Evolutionary conservation across 345 rosid genomes (phyloP), one percentile per base, ranked within the genome.

Genomic region (Eutrema heterophyllum): DNA sequence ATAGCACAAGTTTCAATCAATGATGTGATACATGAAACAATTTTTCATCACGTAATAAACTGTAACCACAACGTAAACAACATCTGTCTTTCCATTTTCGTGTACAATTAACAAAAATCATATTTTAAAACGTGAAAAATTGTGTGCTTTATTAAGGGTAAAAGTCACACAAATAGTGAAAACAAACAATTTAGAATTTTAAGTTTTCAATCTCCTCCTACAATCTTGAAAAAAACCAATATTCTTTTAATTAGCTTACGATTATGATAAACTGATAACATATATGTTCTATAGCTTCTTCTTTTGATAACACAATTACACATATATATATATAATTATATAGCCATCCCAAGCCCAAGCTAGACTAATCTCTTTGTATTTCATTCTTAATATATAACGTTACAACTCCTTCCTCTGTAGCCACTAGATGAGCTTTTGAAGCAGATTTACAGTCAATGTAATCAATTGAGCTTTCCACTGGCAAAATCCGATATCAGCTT

Each of bases 401-500:
- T 40, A 40, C 48, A 49, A 49, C 61, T 67, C 58, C 30, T 38
- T 48, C 66, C 65, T 55, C 46, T 67, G 24, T 58, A 40, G 21
- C 67, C 60, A 67, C 33, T 57, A 10, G 10, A 67, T 52, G 46
- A 41, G 48, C 51, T 39, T 35, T 49, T 45, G 38, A 53, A 64
- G 15, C 27, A 65, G 41, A 55, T 48, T 29, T 15, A 16, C 13
- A 26, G 2, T 65, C 51, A n/a, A 53, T 46, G 6, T 27, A 49
- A 14, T 70, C 41, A 75, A 7, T 58, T 38, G 57, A 66, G 6
- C 62, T 69, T 51, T 48, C 67, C 67, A 48, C 9, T 49, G 21
- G 78, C 83, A 56, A 88, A 88, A 63, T 80, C 87, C 0, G 65
- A 73, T 7, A 92, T 88, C 76, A 89, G 53, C 74, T 81, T 80